phyloP scores from a whole-genome alignment of 345 rosid species.

The Brassica napus region Da-Ae NC_063452.1:96001-96500 shows the following conservation, averaged over 20 bases:
- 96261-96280: constrained; percentile 37
- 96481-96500: neutral
- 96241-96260: constrained; percentile 40
- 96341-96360: constrained; percentile 37
- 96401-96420: neutral
- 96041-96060: neutral
- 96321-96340: constrained; percentile 28
- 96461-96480: neutral
- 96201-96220: neutral
- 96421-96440: neutral
- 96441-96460: neutral
- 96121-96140: constrained; percentile 27
- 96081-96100: constrained; percentile 15
- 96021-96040: neutral
- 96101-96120: constrained; percentile 1
- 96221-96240: constrained; percentile 26
- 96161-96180: constrained; percentile 16
- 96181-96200: constrained; percentile 36
- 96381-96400: neutral
- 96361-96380: neutral
- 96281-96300: constrained; percentile 39
- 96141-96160: neutral
- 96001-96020: neutral
- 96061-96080: neutral
- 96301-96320: constrained; percentile 43